A percentile compares a stretch with the other conserved stretches of the same genome.
phyloP scores from a whole-genome alignment of 257 asterid species.

The Paraleonurus japonicus region DNA sequence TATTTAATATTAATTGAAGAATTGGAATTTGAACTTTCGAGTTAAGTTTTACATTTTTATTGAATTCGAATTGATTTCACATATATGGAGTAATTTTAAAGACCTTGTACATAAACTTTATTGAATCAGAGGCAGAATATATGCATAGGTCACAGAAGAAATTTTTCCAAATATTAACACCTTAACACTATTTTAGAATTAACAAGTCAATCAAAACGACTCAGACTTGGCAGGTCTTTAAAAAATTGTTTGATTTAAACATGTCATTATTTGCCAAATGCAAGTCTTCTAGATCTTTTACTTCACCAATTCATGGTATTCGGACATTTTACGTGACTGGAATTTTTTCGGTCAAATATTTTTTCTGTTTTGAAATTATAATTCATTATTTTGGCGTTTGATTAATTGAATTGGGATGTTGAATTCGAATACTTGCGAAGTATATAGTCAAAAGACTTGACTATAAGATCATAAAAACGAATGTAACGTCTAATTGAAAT shows the following conservation, averaged over 20 bases:
- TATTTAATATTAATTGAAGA: too few relatives aligned
- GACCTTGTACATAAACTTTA: too few relatives aligned
- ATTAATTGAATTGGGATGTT: background rate
- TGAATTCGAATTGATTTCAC: background rate
- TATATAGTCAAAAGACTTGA: slow-evolving; percentile 6
- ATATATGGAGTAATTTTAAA: background rate
- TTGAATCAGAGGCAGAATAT: too few relatives aligned
- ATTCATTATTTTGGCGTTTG: background rate
- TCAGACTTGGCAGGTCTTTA: too few relatives aligned
- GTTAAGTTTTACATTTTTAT: background rate
- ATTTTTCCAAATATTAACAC: too few relatives aligned
- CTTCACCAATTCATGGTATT: background rate
- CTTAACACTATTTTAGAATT: too few relatives aligned
- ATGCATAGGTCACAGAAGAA: too few relatives aligned
- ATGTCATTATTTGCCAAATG: background rate
- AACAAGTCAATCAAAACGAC: too few relatives aligned
- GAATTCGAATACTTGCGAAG: too few relatives aligned
- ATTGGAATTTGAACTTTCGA: background rate
- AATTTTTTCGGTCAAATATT: background rate
- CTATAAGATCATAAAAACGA: background rate
- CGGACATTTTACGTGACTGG: background rate
- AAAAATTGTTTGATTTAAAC: background rate
- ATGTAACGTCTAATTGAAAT: background rate
- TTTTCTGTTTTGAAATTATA: background rate
- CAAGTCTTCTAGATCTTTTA: slow-evolving; percentile 24